Base-by-base conservation (phyloP, 768 basidiomycete species). In the Cystofilobasidium macerans region DNA sequence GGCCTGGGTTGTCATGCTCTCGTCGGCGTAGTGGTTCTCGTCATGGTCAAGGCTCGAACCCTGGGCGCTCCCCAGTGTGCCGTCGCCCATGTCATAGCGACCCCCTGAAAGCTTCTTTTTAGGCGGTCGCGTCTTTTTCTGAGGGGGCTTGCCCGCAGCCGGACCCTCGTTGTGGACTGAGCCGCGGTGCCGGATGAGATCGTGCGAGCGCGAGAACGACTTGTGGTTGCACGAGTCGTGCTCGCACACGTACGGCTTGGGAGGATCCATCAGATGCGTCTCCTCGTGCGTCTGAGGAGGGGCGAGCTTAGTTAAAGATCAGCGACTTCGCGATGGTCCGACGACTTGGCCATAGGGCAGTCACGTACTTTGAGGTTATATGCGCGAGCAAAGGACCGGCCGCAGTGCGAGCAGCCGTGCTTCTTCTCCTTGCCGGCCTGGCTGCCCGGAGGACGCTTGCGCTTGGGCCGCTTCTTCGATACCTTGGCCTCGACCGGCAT, bases 121-220 rank as follows among this genome's bases (percentile, higher is more conserved):
- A 9, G 57, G 57, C 26, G 57, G 28, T 35, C 64, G 30, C 48
- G 56, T 38, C 57, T 65, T 65, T 11, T 56, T 42, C 14, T 54
- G 58, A 12, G 57, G 45, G n/a, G 36, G 45, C 60, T 61, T 67
- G 32, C 53, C 61, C 11, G 38, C 38, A 18, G 47, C 60, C 8
- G 32, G 30, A 6, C 65, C 86, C 67, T 86, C 85, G 38, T 86
- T 85, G 71, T 92, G 89, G 65, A 92, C 90, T 67, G 86, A 87
- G 57, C 88, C 83, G 62, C 88, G 81, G 76, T 97, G 92, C 47
- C 92, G 86, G 20, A 89, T 88, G 9, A 97, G 79, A 72, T 97
- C 92, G 74, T 97, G 92, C 77, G 94, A 89, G 71, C 92, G 85
- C 70, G 88, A 89, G 77, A 97, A 97, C 26, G 89, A 89, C 64